Percentiles rank a stretch among this genome's conserved stretches.
Conservation (phyloP, 2,329 filamentous ascomycete genomes). For the Fusarium palustre region DNA sequence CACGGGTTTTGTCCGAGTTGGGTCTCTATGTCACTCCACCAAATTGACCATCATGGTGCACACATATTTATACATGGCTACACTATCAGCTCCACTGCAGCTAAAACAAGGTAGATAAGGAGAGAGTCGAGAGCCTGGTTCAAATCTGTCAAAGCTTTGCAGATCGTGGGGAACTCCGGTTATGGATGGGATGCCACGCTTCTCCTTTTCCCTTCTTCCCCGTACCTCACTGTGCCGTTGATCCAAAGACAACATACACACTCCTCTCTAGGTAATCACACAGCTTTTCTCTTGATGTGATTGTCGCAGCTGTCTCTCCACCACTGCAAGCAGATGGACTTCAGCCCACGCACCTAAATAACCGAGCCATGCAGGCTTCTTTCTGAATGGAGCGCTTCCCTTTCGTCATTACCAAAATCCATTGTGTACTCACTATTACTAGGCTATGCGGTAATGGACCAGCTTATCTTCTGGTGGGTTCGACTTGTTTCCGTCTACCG, state of each 20-base stretch:
- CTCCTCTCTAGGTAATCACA: background rate
- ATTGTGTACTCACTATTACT: slow-evolving; percentile 30
- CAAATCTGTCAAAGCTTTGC: slow-evolving; percentile 32
- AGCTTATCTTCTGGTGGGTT: slow-evolving; percentile 32
- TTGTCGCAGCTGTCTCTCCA: slow-evolving; percentile 7
- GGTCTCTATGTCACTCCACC: background rate
- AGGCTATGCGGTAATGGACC: background rate
- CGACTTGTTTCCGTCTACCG: slow-evolving; percentile 17
- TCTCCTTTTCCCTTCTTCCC: slow-evolving; percentile 6
- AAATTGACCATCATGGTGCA: background rate
- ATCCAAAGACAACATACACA: background rate
- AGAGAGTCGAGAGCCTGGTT: background rate
- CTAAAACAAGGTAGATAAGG: background rate
- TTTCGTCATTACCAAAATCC: slow-evolving; percentile 13
- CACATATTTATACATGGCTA: background rate
- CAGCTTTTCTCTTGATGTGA: background rate
- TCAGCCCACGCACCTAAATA: slow-evolving; percentile 28
- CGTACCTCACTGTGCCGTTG: background rate
- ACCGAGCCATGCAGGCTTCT: slow-evolving; percentile 27
- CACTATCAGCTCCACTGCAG: slow-evolving; percentile 1
- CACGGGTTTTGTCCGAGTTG: background rate
- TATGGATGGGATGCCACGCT: slow-evolving; percentile 7
- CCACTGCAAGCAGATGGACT: slow-evolving; percentile 21
- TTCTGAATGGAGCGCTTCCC: slow-evolving; percentile 30
- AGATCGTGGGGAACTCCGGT: slow-evolving; percentile 42